Conservation (phyloP, 305 asterid genomes). For the Solanum hybrid region DNA sequence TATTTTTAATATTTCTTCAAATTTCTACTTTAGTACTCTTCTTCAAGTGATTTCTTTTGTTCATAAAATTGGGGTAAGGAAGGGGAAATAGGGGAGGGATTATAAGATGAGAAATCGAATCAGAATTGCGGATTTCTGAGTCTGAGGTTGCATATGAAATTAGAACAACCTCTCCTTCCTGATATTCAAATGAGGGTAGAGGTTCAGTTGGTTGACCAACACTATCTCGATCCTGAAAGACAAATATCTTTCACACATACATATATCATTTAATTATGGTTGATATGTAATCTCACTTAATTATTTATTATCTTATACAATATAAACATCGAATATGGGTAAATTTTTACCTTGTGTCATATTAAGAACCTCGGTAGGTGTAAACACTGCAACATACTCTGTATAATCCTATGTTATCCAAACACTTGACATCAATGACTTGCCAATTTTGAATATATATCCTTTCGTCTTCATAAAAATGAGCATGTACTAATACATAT, state of each 20-base stretch:
- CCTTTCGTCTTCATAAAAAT: neutral
- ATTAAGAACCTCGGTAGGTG: neutral
- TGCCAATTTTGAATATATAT: neutral
- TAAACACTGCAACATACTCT: neutral
- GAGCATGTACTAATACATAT: neutral
- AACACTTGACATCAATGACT: neutral
- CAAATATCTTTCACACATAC: neutral
- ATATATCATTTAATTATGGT: neutral
- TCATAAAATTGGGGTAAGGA: neutral
- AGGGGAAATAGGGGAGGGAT: neutral
- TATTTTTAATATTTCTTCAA: neutral
- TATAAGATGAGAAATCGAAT: neutral
- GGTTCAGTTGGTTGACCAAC: neutral
- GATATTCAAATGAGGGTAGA: neutral
- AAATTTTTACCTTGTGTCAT: too few relatives aligned
- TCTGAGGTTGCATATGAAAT: neutral
- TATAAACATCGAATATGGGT: too few relatives aligned
- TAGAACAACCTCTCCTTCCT: neutral
- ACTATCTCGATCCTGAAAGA: neutral
- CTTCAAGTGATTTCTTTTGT: neutral
- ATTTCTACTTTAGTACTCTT: neutral
- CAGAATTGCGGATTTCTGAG: fast-evolving
- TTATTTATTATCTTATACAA: neutral
- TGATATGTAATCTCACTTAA: neutral
- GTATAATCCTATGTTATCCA: neutral